Evolutionary conservation across 495 filamentous ascomycete genomes (phyloP).

Genomic region (Xanthoparmelia taractica): DNA sequence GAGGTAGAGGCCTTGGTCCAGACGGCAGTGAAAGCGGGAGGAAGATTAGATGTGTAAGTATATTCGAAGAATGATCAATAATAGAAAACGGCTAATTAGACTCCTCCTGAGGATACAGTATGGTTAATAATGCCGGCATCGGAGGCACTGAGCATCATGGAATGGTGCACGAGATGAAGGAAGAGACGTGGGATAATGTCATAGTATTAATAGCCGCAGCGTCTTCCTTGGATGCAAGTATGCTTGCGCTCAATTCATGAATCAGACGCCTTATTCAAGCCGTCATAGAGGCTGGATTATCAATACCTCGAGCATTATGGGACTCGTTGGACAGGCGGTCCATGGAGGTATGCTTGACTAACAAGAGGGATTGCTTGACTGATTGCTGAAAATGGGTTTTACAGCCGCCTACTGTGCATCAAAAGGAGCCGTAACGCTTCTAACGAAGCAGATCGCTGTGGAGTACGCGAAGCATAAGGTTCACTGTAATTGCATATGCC

Average conservation of each 20-base stretch:
- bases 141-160: slow-evolving; percentile 24
- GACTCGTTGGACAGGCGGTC: slow-evolving; percentile 31
- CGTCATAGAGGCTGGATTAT: slow-evolving; percentile 51
- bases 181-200: slow-evolving; percentile 38
- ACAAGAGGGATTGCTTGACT: neutral
- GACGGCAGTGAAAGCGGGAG: slow-evolving; percentile 34
- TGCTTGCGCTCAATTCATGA: slow-evolving; percentile 44
- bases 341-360: slow-evolving; percentile 10
- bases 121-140: slow-evolving; percentile 49
- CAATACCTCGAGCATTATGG: slow-evolving; percentile 44
- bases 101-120: slow-evolving; percentile 22
- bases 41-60: slow-evolving; percentile 44
- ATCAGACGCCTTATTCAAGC: slow-evolving; percentile 37
- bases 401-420: slow-evolving; percentile 43
- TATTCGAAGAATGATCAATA: no score
- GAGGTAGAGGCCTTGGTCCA: slow-evolving; percentile 37
- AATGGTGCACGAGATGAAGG: slow-evolving; percentile 34
- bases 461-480: slow-evolving; percentile 46
- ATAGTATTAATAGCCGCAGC: slow-evolving; percentile 40
- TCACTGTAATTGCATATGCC: slow-evolving; percentile 48
- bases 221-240: slow-evolving; percentile 48
- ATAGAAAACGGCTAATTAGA: neutral
- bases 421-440: slow-evolving; percentile 44
- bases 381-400: neutral
- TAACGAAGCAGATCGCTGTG: slow-evolving; percentile 44